Conservation (phyloP, 768 basidiomycete species). For the Lactifluus subvellereus region DNA sequence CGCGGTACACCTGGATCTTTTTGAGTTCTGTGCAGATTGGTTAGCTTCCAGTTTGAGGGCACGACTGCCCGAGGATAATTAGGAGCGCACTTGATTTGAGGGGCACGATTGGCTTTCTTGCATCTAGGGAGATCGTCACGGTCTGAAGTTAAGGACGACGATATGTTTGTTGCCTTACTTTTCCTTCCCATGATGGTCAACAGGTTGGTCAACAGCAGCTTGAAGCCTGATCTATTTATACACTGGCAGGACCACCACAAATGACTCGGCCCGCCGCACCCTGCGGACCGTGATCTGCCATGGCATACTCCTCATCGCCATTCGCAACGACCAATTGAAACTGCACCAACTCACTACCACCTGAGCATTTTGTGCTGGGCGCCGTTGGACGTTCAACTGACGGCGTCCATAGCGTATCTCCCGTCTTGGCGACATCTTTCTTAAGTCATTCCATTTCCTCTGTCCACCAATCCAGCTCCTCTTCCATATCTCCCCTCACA, state of each 20-base stretch:
- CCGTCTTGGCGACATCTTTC: conserved; percentile 68
- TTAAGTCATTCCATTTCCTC: conserved; percentile 71
- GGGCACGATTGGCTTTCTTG: conserved; percentile 3
- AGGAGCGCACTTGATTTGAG: conserved; percentile 12
- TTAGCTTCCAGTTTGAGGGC: not conserved
- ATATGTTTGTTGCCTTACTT: not conserved
- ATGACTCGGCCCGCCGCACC: too few relatives aligned
- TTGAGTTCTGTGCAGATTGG: conserved; percentile 54
- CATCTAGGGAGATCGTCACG: not conserved
- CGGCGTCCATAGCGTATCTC: conserved; percentile 21
- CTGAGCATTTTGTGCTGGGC: too few relatives aligned
- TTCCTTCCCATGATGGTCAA: conserved; percentile 7
- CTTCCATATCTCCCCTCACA: conserved; percentile 66
- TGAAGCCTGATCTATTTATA: too few relatives aligned
- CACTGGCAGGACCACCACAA: too few relatives aligned
- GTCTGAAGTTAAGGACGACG: not conserved
- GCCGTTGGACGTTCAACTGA: not conserved
- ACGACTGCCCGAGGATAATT: not conserved
- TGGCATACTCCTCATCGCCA: too few relatives aligned
- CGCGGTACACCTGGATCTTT: conserved; percentile 85
- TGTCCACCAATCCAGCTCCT: conserved; percentile 52
- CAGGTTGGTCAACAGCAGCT: too few relatives aligned
- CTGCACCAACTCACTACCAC: too few relatives aligned
- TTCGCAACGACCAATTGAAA: too few relatives aligned
- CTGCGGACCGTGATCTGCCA: too few relatives aligned